phyloP scores from a whole-genome alignment of 768 basidiomycete species.

The Rubroboletus pulcherrimus region DNA sequence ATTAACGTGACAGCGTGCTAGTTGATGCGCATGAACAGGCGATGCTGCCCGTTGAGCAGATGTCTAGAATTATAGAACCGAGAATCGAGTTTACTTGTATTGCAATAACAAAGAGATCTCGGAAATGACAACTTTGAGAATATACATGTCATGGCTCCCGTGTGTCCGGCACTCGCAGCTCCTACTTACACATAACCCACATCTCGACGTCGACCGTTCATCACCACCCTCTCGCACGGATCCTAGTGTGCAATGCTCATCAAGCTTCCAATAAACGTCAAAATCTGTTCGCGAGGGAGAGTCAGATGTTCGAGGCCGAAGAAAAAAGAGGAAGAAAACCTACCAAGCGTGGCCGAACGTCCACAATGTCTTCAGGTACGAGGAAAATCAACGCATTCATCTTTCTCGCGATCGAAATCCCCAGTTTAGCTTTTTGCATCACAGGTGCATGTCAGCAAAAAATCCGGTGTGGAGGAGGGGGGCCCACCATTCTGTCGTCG shows the following conservation, averaged over 20 bases:
- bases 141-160: background rate
- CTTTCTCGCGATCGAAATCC: constrained; percentile 98
- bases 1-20: background rate
- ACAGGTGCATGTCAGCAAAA: background rate
- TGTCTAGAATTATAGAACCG: background rate
- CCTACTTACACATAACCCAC: background rate
- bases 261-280: constrained; percentile 93
- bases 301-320: background rate
- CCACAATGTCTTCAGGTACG: constrained; percentile 96
- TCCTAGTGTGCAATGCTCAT: constrained; percentile 59
- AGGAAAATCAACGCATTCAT: constrained; percentile 95
- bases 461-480: background rate
- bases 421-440: constrained; percentile 77
- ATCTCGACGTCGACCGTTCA: background rate
- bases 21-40: background rate
- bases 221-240: background rate
- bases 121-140: background rate
- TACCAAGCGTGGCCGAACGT: constrained; percentile 86
- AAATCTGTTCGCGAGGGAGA: constrained; percentile 49
- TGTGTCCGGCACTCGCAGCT: background rate
- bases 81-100: background rate
- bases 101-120: background rate
- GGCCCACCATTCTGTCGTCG: constrained; percentile 81
- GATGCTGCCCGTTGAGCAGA: background rate
- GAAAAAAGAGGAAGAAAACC: constrained; percentile 26